A percentile compares a stretch with the other conserved stretches of the same genome.
These are phyloP conservation scores for Adansonia grandidieri DNA, from an alignment of 441 rosid species.

Conservation along the genomic window DNA sequence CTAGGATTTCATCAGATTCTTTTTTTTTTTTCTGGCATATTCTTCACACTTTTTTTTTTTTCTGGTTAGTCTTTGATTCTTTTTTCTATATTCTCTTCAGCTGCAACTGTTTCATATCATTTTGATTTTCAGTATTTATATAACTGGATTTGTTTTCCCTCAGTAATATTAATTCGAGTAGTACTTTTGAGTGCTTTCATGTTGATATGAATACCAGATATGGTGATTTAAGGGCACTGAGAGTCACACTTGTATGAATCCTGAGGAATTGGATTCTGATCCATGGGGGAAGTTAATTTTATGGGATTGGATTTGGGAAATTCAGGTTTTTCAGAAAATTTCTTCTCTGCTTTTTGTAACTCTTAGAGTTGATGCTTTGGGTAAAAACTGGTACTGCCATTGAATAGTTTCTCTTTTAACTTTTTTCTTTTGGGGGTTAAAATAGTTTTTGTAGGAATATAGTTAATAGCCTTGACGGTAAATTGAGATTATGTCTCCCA, in stretches of 20 bases:
- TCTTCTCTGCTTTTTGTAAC: neutral
- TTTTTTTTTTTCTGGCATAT: constrained; percentile 41
- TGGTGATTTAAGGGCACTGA: constrained; percentile 10
- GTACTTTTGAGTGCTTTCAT: neutral
- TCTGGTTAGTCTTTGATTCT: constrained; percentile 38
- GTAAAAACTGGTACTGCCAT: neutral
- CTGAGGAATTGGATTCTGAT: constrained; percentile 11
- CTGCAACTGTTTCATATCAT: constrained; percentile 23
- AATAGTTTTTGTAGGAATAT: neutral
- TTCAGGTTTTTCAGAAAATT: neutral
- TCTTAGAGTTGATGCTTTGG: constrained; percentile 6
- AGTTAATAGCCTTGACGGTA: neutral
- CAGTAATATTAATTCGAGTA: too few species aligned
- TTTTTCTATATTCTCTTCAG: neutral
- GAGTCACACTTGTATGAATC: neutral
- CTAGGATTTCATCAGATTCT: constrained; percentile 47
- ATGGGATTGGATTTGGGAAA: constrained; percentile 14
- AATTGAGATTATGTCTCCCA: constrained; percentile 3
- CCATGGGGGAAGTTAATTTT: neutral
- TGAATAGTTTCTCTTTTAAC: neutral
- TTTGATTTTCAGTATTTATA: neutral
- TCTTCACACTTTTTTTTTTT: constrained; percentile 38
- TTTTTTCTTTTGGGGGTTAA: neutral
- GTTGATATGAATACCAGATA: neutral
- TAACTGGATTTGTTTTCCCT: constrained; percentile 2